Evolutionary conservation across 805 yeast species (phyloP), one percentile per base, ranked within the genome.

Genomic region (Isabelozyma gotoi): DNA sequence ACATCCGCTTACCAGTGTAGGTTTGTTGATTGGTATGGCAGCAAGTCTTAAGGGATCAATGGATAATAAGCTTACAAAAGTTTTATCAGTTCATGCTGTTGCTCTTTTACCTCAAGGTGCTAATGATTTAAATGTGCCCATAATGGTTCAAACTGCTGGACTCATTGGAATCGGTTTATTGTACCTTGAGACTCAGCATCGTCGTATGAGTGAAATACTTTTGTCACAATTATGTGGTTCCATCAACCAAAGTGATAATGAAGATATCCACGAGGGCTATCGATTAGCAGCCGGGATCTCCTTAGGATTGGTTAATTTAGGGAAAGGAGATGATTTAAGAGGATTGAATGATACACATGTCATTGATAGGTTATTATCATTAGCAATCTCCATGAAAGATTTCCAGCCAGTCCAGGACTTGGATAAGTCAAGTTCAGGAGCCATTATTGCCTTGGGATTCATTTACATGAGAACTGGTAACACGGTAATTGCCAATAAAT

Each of bases 71-170:
- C 68, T 94, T 38, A 89, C 97, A 0, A 92, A 90, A 57, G 96
- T 94, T 0, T 68, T 94, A 34, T 85, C 96, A 5, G 97, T 94
- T 14, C 99, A 94, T 62, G 88, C 94, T 11, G 90, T 86, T 11
- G 97, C 97, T 0, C 66, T 94, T 27, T 69, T 95, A 19, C 99
- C 99, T 0, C 80, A 80, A 10, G 97, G 97, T 0, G 90, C 97
- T 0, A 85, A 85, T 36, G 96, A 90, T 60, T 73, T 94, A 54
- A 88, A 92, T 60, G 96, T 95, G 6, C 80, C 88, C 2, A 68
- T 81, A 1, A 75, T 82, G 8, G 96, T 92, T 6, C 98, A 94
- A 60, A 81, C 96, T 0, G 96, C 97, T 0, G 98, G 97, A 0
- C 61, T 92, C 20, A 69, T 94, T 39, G 97, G 98, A 0, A 80